phyloP scores from a whole-genome alignment of 2,329 filamentous ascomycete species.

The Trichophyton verrucosum region DNA sequence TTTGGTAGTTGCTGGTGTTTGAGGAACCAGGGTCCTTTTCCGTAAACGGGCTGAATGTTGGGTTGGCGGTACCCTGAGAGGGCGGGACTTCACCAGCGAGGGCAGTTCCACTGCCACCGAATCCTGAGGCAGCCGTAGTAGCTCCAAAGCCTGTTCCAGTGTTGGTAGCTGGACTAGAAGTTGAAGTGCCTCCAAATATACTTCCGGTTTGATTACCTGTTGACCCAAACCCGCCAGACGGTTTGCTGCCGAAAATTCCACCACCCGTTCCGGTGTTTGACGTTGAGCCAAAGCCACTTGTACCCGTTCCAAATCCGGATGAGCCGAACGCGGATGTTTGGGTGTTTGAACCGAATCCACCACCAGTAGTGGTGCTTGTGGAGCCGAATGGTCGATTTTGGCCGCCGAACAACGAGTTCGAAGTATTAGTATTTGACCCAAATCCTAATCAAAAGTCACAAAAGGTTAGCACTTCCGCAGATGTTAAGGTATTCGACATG shows the following conservation, averaged over 20 bases:
- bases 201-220: slow-evolving; percentile 5
- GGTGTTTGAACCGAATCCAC: slow-evolving; percentile 12
- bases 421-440: slow-evolving; percentile 13
- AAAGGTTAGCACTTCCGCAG: not conserved
- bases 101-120: slow-evolving; percentile 32
- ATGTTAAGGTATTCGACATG: not conserved
- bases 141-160: slow-evolving; percentile 19
- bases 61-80: slow-evolving; percentile 35
- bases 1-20: slow-evolving; percentile 36
- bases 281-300: slow-evolving; percentile 8
- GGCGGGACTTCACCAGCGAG: slow-evolving; percentile 29
- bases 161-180: slow-evolving; percentile 9
- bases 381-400: slow-evolving; percentile 17
- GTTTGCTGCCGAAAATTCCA: slow-evolving; percentile 9
- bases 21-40: slow-evolving; percentile 34
- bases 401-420: slow-evolving; percentile 15
- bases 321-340: slow-evolving; percentile 8
- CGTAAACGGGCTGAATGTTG: slow-evolving; percentile 33
- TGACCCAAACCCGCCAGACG: slow-evolving; percentile 12
- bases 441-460: slow-evolving; percentile 13
- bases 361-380: slow-evolving; percentile 12
- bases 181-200: slow-evolving; percentile 12
- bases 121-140: slow-evolving; percentile 19
- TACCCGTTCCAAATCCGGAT: slow-evolving; percentile 10
- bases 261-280: slow-evolving; percentile 15